Conservation (phyloP, 1,284 basidiomycete species). For the Ganoderma lingzhi region DNA sequence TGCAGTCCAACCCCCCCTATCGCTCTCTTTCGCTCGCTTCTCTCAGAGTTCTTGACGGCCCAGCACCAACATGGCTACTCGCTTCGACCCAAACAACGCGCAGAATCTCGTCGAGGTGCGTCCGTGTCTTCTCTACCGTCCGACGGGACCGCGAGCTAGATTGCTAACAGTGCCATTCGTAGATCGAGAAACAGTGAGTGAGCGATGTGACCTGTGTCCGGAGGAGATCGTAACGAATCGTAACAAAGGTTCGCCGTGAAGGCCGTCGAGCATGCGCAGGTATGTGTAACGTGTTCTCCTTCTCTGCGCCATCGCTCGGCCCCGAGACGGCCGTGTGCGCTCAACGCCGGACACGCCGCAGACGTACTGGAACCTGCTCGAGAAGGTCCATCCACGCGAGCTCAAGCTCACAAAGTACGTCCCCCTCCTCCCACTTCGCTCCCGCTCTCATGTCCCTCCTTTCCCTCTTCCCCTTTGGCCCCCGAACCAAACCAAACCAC, state of each 20-base stretch:
- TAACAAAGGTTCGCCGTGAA: slow-evolving; percentile 85
- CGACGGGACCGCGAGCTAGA: background rate
- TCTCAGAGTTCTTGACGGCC: slow-evolving; percentile 3
- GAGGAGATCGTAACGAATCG: background rate
- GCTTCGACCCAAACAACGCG: slow-evolving; percentile 86
- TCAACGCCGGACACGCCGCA: slow-evolving; percentile 42
- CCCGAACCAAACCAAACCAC: background rate
- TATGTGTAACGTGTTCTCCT: slow-evolving; percentile 39
- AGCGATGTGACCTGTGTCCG: background rate
- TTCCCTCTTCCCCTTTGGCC: background rate
- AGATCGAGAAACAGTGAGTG: slow-evolving; percentile 97
- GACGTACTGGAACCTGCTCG: slow-evolving; percentile 97
- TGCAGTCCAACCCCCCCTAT: slow-evolving; percentile 1
- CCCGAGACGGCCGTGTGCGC: background rate
- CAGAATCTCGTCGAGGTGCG: slow-evolving; percentile 89
- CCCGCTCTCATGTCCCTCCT: background rate
- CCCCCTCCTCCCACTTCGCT: slow-evolving; percentile 32
- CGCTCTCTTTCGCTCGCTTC: slow-evolving; percentile 8
- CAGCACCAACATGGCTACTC: slow-evolving; percentile 52
- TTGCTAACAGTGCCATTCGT: slow-evolving; percentile 18
- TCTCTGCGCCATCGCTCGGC: background rate
- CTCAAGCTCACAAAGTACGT: slow-evolving; percentile 85
- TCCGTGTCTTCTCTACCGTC: background rate
- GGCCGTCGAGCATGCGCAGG: slow-evolving; percentile 96
- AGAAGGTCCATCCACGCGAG: slow-evolving; percentile 80